These are phyloP conservation scores for Eimeria zaria DNA, from an alignment of 169 alveolate species.

Conservation along the genomic window DNA sequence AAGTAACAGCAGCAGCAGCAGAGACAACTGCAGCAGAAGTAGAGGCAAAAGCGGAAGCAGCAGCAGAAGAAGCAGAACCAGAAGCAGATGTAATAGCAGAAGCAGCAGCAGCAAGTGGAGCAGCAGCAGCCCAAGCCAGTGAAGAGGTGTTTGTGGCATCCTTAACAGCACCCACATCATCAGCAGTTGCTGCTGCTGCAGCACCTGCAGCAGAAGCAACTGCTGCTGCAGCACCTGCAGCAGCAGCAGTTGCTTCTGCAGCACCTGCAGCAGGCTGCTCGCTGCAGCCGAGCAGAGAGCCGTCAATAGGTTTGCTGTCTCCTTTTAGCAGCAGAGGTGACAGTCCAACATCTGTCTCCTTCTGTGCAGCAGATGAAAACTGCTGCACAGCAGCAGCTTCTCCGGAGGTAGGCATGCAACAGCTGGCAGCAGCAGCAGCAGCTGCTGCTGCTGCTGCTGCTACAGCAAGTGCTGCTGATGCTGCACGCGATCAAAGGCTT, in stretches of 20 bases:
- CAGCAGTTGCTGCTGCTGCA: not conserved
- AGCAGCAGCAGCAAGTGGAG: not conserved
- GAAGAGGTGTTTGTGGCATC: too few species aligned
- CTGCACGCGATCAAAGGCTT: not conserved
- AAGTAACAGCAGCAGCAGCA: not conserved
- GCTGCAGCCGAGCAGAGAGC: not conserved
- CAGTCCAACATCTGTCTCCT: conserved; percentile 31
- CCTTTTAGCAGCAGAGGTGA: conserved; percentile 59
- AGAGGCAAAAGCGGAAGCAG: not conserved
- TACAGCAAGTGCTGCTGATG: conserved; percentile 3
- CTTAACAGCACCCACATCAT: not conserved
- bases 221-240: not conserved
- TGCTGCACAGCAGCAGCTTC: conserved; percentile 66
- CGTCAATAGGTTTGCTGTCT: conserved; percentile 15
- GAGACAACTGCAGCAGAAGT: too few species aligned
- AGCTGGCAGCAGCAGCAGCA: conserved; percentile 51
- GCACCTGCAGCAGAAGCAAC: not conserved
- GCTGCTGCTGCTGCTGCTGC: conserved; percentile 46
- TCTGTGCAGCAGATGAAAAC: conserved; percentile 9
- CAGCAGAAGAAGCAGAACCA: not conserved
- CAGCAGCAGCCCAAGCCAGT: too few species aligned
- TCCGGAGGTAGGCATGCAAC: conserved; percentile 36
- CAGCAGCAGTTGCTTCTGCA: not conserved
- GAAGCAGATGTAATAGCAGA: not conserved
- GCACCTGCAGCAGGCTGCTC: conserved; percentile 6